phyloP scores from a whole-genome alignment of 495 filamentous ascomycete species.

The Tuber aestivum region DNA sequence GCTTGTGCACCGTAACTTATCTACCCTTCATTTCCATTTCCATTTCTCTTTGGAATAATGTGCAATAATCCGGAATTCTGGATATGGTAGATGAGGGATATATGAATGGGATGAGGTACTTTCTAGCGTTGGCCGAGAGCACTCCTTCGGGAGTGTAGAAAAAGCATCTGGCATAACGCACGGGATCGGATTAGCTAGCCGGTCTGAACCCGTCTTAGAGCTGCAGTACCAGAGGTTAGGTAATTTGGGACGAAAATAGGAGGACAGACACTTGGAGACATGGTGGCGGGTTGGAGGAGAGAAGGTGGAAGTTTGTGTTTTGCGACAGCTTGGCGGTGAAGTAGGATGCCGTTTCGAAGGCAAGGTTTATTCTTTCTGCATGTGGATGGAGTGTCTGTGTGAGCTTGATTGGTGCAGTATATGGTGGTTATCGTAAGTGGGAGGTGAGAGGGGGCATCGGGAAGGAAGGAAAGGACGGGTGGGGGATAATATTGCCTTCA shows the following conservation, averaged over 20 bases:
- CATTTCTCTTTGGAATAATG: slow-evolving; percentile 10
- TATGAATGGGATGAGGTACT: slow-evolving; percentile 19
- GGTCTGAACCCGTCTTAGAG: slow-evolving; percentile 8
- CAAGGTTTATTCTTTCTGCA: slow-evolving; percentile 58
- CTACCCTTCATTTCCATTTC: slow-evolving; percentile 6
- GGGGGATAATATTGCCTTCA: slow-evolving; percentile 38
- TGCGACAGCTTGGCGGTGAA: slow-evolving; percentile 55
- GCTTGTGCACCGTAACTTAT: slow-evolving; percentile 15
- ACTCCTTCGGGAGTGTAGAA: slow-evolving; percentile 63
- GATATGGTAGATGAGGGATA: not conserved
- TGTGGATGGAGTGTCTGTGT: not conserved
- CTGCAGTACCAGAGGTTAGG: slow-evolving; percentile 2
- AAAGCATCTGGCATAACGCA: slow-evolving; percentile 56
- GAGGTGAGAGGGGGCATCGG: not conserved
- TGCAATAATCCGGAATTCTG: slow-evolving; percentile 16
- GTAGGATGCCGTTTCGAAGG: slow-evolving; percentile 61
- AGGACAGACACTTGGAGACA: slow-evolving; percentile 67
- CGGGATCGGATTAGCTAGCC: slow-evolving; percentile 14
- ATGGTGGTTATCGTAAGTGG: not conserved
- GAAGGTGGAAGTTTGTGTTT: slow-evolving; percentile 58
- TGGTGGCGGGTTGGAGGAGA: slow-evolving; percentile 70
- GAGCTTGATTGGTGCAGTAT: not conserved
- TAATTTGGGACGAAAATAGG: not conserved
- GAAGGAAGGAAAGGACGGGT: slow-evolving; percentile 14
- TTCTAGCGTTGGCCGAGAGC: slow-evolving; percentile 50